Percentiles rank a stretch among this genome's conserved stretches.
These are phyloP conservation scores for Paraphaeosphaeria sporulosa DNA, from an alignment of 2,329 filamentous ascomycete genomes.

Conservation along the genomic window DNA sequence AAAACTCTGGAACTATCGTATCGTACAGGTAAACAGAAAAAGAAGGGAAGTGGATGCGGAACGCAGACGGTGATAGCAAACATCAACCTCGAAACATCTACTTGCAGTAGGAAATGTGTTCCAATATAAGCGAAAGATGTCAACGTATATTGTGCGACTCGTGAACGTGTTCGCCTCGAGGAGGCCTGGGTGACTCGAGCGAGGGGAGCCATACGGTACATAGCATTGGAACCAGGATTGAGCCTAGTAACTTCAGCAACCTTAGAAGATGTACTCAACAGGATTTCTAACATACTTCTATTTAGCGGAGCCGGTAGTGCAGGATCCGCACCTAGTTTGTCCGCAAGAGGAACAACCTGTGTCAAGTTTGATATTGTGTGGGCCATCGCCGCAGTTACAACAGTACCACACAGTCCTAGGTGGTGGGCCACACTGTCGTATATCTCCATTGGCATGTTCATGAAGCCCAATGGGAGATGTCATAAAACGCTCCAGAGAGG, in stretches of 20 bases:
- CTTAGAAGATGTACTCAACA: background rate
- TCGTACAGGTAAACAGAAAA: background rate
- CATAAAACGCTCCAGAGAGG: too few relatives aligned
- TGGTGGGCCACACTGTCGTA: conserved; percentile 17
- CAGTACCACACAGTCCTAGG: conserved; percentile 25
- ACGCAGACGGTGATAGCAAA: background rate
- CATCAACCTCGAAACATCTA: background rate
- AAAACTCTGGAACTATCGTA: background rate
- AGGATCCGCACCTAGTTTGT: conserved; percentile 10
- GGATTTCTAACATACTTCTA: background rate
- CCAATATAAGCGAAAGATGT: background rate
- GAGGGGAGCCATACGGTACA: background rate
- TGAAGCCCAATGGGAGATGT: background rate
- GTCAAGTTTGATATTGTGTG: conserved; percentile 12
- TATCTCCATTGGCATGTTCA: background rate
- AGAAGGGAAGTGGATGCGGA: background rate
- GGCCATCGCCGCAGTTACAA: conserved; percentile 25
- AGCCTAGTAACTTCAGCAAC: background rate
- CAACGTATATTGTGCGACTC: background rate
- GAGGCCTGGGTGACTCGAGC: background rate
- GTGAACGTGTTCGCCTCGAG: background rate
- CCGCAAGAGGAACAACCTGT: conserved; percentile 17
- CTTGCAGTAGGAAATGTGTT: background rate
- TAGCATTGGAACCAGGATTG: background rate
- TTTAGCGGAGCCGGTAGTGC: conserved; percentile 3